These are phyloP conservation scores for Zygosaccharomyces sapae DNA, from an alignment of 1,139 yeast genomes.

Conservation along the genomic window DNA sequence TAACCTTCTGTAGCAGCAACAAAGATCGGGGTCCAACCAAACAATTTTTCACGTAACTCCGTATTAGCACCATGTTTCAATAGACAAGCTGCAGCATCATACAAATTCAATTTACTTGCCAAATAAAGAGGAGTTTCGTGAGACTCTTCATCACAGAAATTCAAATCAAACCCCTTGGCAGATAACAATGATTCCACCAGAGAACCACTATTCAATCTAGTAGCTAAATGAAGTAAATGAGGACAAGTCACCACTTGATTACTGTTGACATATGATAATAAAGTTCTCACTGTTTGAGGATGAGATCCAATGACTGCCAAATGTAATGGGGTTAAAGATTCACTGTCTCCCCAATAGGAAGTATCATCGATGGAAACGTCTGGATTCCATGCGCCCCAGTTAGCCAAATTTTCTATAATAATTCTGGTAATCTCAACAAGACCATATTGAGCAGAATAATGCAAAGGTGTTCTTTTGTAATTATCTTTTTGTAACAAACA, in stretches of 20 bases:
- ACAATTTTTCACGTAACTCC: slow-evolving; percentile 70
- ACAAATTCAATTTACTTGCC: slow-evolving; percentile 63
- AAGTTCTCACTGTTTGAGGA: slow-evolving; percentile 64
- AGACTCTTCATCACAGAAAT: slow-evolving; percentile 57
- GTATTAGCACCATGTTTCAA: slow-evolving; percentile 61
- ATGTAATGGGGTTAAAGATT: slow-evolving; percentile 76
- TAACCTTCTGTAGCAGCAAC: slow-evolving; percentile 88
- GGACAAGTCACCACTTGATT: slow-evolving; percentile 43
- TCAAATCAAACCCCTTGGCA: slow-evolving; percentile 58
- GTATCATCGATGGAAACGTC: slow-evolving; percentile 55
- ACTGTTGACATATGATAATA: slow-evolving; percentile 48
- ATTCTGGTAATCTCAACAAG: slow-evolving; percentile 57
- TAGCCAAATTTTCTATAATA: slow-evolving; percentile 49
- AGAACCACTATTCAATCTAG: slow-evolving; percentile 58
- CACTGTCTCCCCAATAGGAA: slow-evolving; percentile 76
- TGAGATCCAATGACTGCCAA: slow-evolving; percentile 79
- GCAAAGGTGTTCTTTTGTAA: slow-evolving; percentile 79
- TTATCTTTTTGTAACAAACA: slow-evolving; percentile 65
- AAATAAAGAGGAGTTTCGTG: slow-evolving; percentile 80
- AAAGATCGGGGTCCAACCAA: slow-evolving; percentile 95
- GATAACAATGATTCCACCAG: slow-evolving; percentile 53
- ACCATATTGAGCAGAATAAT: slow-evolving; percentile 88
- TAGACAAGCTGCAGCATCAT: slow-evolving; percentile 52
- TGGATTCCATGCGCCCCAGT: slow-evolving; percentile 50
- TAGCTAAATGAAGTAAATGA: slow-evolving; percentile 61